A percentile compares a stretch with the other conserved stretches of the same genome.
These are phyloP conservation scores for Leucocoprinus sp. DNA, from an alignment of 768 basidiomycete species.

Conservation along the genomic window DNA sequence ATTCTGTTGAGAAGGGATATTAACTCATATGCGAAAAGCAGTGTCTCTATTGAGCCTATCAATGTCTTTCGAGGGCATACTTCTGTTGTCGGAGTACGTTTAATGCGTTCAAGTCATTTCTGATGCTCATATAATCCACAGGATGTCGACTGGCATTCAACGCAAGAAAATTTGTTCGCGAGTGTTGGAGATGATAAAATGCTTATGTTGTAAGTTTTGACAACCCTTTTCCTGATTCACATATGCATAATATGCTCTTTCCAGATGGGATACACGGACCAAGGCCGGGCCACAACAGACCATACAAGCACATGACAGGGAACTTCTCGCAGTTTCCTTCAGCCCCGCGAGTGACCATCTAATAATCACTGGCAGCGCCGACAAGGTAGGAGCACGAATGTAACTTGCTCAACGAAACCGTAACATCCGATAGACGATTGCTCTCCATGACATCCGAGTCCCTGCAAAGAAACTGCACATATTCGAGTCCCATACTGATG, in stretches of 20 bases:
- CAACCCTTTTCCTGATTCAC: neutral
- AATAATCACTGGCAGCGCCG: constrained; percentile 85
- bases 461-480: constrained; percentile 75
- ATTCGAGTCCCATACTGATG: constrained; percentile 91
- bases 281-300: constrained; percentile 58
- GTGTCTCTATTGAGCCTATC: constrained; percentile 75
- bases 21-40: constrained; percentile 76
- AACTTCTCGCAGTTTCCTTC: constrained; percentile 88
- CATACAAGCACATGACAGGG: constrained; percentile 81
- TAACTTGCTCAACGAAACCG: neutral
- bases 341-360: constrained; percentile 76
- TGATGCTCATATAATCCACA: constrained; percentile 20
- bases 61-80: constrained; percentile 82
- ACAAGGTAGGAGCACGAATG: constrained; percentile 52
- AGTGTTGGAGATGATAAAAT: constrained; percentile 96
- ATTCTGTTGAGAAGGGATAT: constrained; percentile 64
- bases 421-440: constrained; percentile 47
- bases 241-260: constrained; percentile 2
- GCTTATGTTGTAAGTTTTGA: constrained; percentile 72
- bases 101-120: neutral
- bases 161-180: constrained; percentile 75
- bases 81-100: constrained; percentile 81
- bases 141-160: constrained; percentile 96
- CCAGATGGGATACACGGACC: constrained; percentile 89
- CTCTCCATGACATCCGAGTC: constrained; percentile 78